Conservation (phyloP, 148 eudicot species). For the Simmondsia chinensis region DNA sequence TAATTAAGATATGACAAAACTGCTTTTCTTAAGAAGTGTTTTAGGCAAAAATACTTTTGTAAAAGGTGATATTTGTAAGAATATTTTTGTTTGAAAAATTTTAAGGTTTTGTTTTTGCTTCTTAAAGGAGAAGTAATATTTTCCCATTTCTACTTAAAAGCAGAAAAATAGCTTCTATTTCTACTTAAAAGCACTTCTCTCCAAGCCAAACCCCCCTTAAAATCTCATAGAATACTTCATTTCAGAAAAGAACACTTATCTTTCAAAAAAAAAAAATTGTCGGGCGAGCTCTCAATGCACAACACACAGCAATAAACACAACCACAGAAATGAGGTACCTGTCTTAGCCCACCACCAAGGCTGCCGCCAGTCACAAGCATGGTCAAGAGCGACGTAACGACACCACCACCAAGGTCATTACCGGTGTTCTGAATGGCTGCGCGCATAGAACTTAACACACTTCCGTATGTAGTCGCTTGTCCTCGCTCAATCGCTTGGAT, state of each 20-base stretch:
- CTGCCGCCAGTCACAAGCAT: constrained; percentile 84
- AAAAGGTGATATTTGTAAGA: no score
- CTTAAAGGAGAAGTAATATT: no score
- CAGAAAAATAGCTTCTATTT: no score
- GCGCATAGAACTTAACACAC: constrained; percentile 72
- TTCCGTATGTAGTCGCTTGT: constrained; percentile 78
- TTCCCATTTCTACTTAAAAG: no score
- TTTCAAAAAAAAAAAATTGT: not conserved
- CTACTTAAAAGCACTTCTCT: no score
- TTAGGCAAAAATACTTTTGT: no score
- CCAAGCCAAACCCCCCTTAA: no score
- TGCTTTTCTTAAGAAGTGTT: no score
- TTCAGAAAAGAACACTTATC: not conserved
- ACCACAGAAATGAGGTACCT: constrained; percentile 47
- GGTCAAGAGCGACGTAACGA: constrained; percentile 48
- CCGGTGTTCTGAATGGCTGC: constrained; percentile 49
- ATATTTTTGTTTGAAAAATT: no score
- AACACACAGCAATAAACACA: not conserved
- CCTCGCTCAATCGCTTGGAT: constrained; percentile 93
- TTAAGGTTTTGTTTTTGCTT: no score
- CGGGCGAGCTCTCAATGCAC: not conserved
- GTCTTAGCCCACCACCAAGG: constrained; percentile 51
- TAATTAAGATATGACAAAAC: no score
- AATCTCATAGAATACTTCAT: not conserved
- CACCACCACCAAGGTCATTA: constrained; percentile 41